phyloP scores from a whole-genome alignment of 352 stramenopile species.

The Phytophthora foliorum region DNA sequence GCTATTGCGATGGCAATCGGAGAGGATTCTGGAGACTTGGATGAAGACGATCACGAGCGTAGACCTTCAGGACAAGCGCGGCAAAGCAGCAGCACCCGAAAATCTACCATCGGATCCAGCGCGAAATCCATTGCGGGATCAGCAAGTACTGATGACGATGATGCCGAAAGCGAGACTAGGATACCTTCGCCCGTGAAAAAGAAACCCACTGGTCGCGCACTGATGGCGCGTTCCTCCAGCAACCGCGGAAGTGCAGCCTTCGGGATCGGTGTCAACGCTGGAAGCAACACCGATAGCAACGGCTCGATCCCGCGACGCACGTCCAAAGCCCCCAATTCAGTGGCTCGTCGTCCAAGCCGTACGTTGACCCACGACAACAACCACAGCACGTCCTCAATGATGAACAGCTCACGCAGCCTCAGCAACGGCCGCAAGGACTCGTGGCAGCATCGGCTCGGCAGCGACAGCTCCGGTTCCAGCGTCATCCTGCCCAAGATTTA shows the following conservation, averaged over 20 bases:
- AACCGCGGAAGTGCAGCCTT: conserved; percentile 44
- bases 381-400: conserved; percentile 25
- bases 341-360: conserved; percentile 28
- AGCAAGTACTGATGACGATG: conserved; percentile 27
- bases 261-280: conserved; percentile 6
- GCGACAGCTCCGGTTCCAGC: conserved; percentile 39
- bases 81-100: conserved; percentile 10
- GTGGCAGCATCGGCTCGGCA: conserved; percentile 33
- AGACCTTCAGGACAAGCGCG: conserved; percentile 6
- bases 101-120: conserved; percentile 20
- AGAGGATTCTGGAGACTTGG: conserved; percentile 15
- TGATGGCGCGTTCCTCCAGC: conserved; percentile 48
- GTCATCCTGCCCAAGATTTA: conserved; percentile 68
- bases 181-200: conserved; percentile 67
- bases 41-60: conserved; percentile 17
- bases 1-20: conserved; percentile 54
- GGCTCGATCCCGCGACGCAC: conserved; percentile 34
- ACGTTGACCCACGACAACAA: conserved; percentile 38
- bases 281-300: conserved; percentile 41
- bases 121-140: conserved; percentile 11
- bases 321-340: conserved; percentile 48
- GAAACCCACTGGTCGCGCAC: conserved; percentile 40
- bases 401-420: conserved; percentile 39
- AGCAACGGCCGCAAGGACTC: conserved; percentile 25
- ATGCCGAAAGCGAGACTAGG: conserved; percentile 51